Evolutionary conservation across 345 rosid species (phyloP), one percentile per base, ranked within the genome.

Genomic region (Cardamine chenopodiifolia): DNA sequence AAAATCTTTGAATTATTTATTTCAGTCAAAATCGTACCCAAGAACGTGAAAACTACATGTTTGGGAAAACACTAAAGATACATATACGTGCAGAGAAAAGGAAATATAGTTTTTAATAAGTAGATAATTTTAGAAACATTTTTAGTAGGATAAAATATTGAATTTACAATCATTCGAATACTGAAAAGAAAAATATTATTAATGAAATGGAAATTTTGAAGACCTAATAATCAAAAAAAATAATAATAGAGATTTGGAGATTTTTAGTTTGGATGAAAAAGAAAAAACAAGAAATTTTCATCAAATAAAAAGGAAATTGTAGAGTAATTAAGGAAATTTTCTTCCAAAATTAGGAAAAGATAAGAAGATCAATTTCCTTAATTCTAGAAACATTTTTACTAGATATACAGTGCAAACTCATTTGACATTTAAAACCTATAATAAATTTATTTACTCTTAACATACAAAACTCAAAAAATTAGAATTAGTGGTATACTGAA

Each of bases 1-100:
- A 17, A 39, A 55, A 67, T 28, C 44, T 56, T 56, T 56, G 73
- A 69, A 56, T 42, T 56, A 56, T 52, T 34, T 35, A 9, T 13
- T 40, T 56, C 20, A 42, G 64, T 69, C 64, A 40, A 55, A 54
- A 1, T 54, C 37, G 62, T 54, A 55, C 54, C 26, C 29, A 20
- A 55, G 14, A 13, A 66, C 70, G 14, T 66, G 29, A 35, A 49
- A 20, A 13, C 17, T 3, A 23, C 56, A 23, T 13, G 57, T 23
- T n/a, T 50, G 28, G 8, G 5, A 22, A 52, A 2, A 53, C 10
- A 53, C 20, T 1, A 25, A 53, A 48, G 1, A 2, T 48, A 19
- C 26, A 48, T 2, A 12, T 39, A 12, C 15, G 44, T 39, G 44
- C 14, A 12, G 5, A 39, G 13, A 39, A 12, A 39, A 13, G 6